A percentile compares a stretch with the other conserved stretches of the same genome.
Conservation (phyloP, 768 basidiomycete species). For the Rhodotorula graminis region DNA sequence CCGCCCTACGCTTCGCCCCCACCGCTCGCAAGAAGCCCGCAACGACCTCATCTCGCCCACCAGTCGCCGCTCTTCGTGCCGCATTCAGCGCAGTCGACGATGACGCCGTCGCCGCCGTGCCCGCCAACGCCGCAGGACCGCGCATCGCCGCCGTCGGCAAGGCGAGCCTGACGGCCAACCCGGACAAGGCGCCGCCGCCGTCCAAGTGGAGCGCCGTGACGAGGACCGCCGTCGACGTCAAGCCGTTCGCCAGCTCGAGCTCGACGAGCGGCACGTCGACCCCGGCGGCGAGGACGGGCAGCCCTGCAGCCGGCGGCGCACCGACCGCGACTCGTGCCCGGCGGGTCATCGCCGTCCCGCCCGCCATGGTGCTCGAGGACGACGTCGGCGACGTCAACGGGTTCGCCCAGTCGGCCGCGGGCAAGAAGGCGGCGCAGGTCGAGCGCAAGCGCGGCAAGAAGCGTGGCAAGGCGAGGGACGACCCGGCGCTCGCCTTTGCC, state of each 20-base stretch:
- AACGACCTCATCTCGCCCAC: not conserved
- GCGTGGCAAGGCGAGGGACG: slow-evolving; percentile 13
- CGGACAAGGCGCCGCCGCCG: slow-evolving; percentile 11
- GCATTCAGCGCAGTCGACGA: slow-evolving; percentile 17
- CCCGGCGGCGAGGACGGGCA: not conserved
- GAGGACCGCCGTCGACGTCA: not conserved
- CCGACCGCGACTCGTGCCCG: not conserved
- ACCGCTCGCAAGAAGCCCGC: slow-evolving; percentile 28
- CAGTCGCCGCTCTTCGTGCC: slow-evolving; percentile 13
- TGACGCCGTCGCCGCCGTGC: not conserved
- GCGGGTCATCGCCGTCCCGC: slow-evolving; percentile 18
- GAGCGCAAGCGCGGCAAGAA: slow-evolving; percentile 29
- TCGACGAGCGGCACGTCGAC: not conserved
- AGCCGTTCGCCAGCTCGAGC: slow-evolving; percentile 8
- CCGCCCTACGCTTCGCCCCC: slow-evolving; percentile 35
- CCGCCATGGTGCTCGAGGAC: slow-evolving; percentile 30
- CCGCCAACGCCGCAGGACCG: not conserved
- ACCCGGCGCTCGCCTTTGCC: slow-evolving; percentile 28
- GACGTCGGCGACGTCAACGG: slow-evolving; percentile 34
- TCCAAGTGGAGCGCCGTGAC: slow-evolving; percentile 23
- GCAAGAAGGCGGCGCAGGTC: slow-evolving; percentile 21
- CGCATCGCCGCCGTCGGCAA: slow-evolving; percentile 15
- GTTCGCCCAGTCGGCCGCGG: slow-evolving; percentile 16
- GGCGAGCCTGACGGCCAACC: slow-evolving; percentile 14
- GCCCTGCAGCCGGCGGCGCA: not conserved